Percentiles rank a stretch among this genome's conserved stretches.
Conservation (phyloP, 2,329 filamentous ascomycete genomes). For the Apiospora aurea region DNA sequence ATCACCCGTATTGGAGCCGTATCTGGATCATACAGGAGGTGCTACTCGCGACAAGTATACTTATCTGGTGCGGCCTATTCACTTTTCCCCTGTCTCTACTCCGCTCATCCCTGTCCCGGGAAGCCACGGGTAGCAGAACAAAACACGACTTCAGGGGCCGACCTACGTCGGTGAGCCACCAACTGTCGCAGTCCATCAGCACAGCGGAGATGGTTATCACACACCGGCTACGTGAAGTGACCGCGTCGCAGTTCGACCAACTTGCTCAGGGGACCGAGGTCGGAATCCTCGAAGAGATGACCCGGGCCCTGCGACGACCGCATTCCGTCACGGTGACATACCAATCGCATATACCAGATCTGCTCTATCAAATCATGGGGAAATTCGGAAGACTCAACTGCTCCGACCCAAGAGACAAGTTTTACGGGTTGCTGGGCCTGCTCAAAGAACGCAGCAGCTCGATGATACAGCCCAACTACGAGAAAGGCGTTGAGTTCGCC, state of each 20-base stretch:
- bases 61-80: slow-evolving; percentile 31
- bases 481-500: background rate
- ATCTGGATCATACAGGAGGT: slow-evolving; percentile 34
- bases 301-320: slow-evolving; percentile 11
- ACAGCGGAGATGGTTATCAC: background rate
- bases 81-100: slow-evolving; percentile 26
- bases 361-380: slow-evolving; percentile 27
- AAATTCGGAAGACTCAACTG: slow-evolving; percentile 31
- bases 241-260: slow-evolving; percentile 17
- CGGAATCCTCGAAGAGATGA: slow-evolving; percentile 30
- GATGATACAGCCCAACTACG: slow-evolving; percentile 60
- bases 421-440: slow-evolving; percentile 36
- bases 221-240: background rate
- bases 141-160: background rate
- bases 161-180: background rate
- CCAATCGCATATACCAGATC: slow-evolving; percentile 29
- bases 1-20: slow-evolving; percentile 31
- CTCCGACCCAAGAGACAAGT: slow-evolving; percentile 33
- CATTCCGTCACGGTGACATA: slow-evolving; percentile 27
- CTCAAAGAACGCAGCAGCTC: slow-evolving; percentile 28
- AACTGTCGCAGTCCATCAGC: background rate
- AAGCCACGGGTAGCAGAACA: background rate
- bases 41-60: slow-evolving; percentile 26
- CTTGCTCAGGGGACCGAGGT: slow-evolving; percentile 26
- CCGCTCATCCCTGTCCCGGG: background rate